Evolutionary conservation across 768 basidiomycete genomes (phyloP).

Genomic region (Leccinum disarticulatum): DNA sequence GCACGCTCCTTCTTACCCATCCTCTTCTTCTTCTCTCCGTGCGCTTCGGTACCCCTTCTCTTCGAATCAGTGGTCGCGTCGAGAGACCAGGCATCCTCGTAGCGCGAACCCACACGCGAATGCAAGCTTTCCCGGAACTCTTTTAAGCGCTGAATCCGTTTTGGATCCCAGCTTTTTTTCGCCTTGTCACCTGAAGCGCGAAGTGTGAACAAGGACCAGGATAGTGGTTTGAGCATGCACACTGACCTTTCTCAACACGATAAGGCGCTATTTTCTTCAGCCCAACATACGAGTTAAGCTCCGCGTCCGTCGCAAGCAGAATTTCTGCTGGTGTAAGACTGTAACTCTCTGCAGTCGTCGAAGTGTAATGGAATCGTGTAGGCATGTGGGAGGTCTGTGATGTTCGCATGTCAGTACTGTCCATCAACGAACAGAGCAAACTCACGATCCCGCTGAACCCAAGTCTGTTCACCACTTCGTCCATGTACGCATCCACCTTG

Average conservation of each 20-base stretch:
- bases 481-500: slow-evolving; percentile 85
- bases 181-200: slow-evolving; percentile 17
- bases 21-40: slow-evolving; percentile 51
- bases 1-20: slow-evolving; percentile 71
- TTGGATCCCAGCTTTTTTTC: slow-evolving; percentile 56
- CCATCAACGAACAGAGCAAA: slow-evolving; percentile 8
- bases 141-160: slow-evolving; percentile 60
- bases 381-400: slow-evolving; percentile 81
- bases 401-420: slow-evolving; percentile 2
- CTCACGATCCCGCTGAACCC: slow-evolving; percentile 96
- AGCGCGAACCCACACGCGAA: slow-evolving; percentile 36
- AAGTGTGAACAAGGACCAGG: neutral
- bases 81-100: slow-evolving; percentile 23
- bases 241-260: slow-evolving; percentile 48
- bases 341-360: slow-evolving; percentile 59
- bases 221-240: slow-evolving; percentile 5
- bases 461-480: slow-evolving; percentile 75
- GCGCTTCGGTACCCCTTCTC: slow-evolving; percentile 10
- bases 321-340: slow-evolving; percentile 83
- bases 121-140: slow-evolving; percentile 68
- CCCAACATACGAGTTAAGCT: slow-evolving; percentile 88
- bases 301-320: slow-evolving; percentile 86
- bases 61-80: neutral
- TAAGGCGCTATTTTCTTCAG: slow-evolving; percentile 93
- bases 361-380: slow-evolving; percentile 91